phyloP scores from a whole-genome alignment of 257 asterid species.

The Solanum peruvianum region DNA sequence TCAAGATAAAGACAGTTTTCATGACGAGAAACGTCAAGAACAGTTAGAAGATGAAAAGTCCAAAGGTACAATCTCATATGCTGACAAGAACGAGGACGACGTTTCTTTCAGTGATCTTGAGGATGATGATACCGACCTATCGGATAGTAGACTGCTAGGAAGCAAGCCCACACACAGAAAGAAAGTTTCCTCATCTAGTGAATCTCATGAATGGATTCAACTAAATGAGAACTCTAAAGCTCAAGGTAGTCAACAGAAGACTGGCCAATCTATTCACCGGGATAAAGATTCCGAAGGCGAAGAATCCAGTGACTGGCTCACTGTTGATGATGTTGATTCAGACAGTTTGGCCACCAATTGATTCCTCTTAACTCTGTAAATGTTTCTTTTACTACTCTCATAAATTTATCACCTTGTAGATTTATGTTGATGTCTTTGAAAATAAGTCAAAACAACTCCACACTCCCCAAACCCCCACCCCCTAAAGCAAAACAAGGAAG shows the following conservation, averaged over 20 bases:
- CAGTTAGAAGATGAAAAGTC: conserved; percentile 7
- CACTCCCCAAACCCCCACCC: background rate
- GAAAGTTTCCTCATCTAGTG: conserved; percentile 20
- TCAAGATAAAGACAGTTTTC: conserved; percentile 8
- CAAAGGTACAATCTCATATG: background rate
- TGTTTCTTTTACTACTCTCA: background rate
- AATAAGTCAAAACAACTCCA: background rate
- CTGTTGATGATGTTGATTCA: conserved; percentile 51
- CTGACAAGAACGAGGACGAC: conserved; percentile 28
- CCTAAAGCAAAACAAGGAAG: background rate
- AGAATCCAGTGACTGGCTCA: conserved; percentile 70
- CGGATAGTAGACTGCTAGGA: conserved; percentile 9
- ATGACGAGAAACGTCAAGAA: conserved; percentile 13
- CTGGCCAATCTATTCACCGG: conserved; percentile 10
- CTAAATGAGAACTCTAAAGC: conserved; percentile 19
- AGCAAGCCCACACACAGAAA: conserved; percentile 11
- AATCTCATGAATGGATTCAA: conserved; percentile 43
- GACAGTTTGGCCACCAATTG: conserved; percentile 34
- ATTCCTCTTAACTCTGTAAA: conserved; percentile 15
- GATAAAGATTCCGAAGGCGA: conserved; percentile 66
- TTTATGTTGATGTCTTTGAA: background rate
- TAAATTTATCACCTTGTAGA: conserved; percentile 1
- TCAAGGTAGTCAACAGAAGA: conserved; percentile 15
- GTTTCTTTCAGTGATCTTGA: conserved; percentile 77
- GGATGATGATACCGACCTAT: conserved; percentile 34